phyloP scores from a whole-genome alignment of 495 filamentous ascomycete genomes.

The Aspergillus sclerotiicarbonarius region DNA sequence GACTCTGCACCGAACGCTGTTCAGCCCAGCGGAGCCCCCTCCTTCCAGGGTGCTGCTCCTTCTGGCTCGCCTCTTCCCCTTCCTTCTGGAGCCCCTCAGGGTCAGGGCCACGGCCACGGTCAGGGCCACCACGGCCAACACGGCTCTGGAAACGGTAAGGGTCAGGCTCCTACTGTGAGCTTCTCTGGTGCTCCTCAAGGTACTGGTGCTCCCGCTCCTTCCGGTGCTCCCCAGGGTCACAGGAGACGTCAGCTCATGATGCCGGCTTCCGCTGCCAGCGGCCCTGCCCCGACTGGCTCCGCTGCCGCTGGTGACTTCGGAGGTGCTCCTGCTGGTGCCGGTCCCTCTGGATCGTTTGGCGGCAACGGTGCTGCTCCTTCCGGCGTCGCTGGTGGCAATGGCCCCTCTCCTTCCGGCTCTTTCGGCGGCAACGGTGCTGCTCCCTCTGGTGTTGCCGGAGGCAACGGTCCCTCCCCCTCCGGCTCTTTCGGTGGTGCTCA shows the following conservation, averaged over 20 bases:
- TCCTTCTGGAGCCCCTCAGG: not conserved
- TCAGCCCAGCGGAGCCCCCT: not conserved
- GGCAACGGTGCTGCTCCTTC: not conserved
- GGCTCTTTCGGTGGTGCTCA: not conserved
- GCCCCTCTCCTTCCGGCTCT: constrained; percentile 1
- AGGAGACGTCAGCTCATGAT: constrained; percentile 1
- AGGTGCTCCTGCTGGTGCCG: not conserved
- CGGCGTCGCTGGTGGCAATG: not conserved
- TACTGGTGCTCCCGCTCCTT: not conserved
- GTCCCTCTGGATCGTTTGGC: not conserved
- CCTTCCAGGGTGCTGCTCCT: constrained; percentile 1
- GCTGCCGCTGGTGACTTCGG: not conserved
- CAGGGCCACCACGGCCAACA: not conserved
- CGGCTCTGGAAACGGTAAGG: not conserved
- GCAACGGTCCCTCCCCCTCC: not conserved
- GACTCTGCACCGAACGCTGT: not conserved
- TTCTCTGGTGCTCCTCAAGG: not conserved
- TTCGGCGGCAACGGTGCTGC: not conserved
- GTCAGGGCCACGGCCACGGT: not conserved
- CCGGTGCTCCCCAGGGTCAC: not conserved
- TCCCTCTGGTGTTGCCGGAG: not conserved
- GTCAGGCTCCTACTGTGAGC: not conserved
- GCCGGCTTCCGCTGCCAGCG: not conserved
- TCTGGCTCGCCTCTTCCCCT: not conserved
- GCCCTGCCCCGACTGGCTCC: not conserved